Percentiles rank a stretch among this genome's conserved stretches.
These are phyloP conservation scores for Citeromyces matritensis DNA, from an alignment of 805 yeast genomes.

Conservation along the genomic window DNA sequence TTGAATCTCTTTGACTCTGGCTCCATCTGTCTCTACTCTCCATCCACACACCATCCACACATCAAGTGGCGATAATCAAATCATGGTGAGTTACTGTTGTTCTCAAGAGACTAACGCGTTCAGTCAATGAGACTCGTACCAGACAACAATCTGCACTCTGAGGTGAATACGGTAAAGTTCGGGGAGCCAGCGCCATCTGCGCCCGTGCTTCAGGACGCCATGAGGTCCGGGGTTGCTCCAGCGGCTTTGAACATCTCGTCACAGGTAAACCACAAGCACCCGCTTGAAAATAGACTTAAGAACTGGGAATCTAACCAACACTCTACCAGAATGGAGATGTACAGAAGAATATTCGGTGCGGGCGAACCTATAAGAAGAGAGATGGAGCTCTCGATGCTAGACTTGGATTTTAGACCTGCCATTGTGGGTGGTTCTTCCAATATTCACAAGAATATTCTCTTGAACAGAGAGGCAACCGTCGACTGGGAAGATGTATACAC, in stretches of 20 bases:
- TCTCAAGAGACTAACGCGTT: neutral
- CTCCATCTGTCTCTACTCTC: no score
- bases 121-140: conserved; percentile 45
- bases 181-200: conserved; percentile 50
- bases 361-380: conserved; percentile 88
- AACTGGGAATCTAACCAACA: conserved; percentile 75
- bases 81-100: neutral
- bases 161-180: conserved; percentile 33
- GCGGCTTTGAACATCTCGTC: conserved; percentile 28
- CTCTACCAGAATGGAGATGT: conserved; percentile 55
- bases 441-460: conserved; percentile 63
- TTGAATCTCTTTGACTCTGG: no score
- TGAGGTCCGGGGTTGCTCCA: no score
- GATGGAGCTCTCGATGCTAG: conserved; percentile 75
- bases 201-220: conserved; percentile 47
- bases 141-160: conserved; percentile 22
- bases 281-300: conserved; percentile 59
- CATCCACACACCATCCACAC: no score
- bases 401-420: conserved; percentile 52
- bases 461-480: conserved; percentile 59
- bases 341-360: conserved; percentile 76
- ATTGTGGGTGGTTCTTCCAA: conserved; percentile 41
- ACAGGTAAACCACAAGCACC: conserved; percentile 67
- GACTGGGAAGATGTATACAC: conserved; percentile 93
- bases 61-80: no score